Evolutionary conservation across 2,329 filamentous ascomycete genomes (phyloP), one percentile per base, ranked within the genome.

Genomic region (Penicillium psychrosexuale): DNA sequence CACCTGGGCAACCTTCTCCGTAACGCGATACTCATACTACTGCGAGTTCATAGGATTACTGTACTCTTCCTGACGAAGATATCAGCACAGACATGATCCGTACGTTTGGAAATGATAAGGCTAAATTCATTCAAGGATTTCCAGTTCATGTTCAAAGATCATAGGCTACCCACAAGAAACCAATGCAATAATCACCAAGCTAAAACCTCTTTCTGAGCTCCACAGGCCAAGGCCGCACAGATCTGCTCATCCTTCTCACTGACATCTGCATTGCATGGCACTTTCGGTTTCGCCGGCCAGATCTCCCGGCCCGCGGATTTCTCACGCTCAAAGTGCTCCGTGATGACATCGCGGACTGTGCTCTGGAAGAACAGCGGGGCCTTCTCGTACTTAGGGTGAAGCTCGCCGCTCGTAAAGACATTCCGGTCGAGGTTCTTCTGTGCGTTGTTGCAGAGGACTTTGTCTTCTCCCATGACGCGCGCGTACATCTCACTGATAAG

Each of bases 381-480:
- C 66, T 84, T 81, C 68, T 87, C 84, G 69, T 81, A 78, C 47
- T 76, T 74, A 0, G 84, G 84, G 66, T 87, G 84, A 69, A 87
- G 73, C 66, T 85, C 80, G 49, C 84, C 84, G 63, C 83, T 86
- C 66, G 84, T 72, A 56, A 85, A 87, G 48, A 86, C 77, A 8
- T 83, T 83, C 0, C 80, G 77, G 66, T 84, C 82, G 61, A 87
- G 76, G 67, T 87, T 87, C 67, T 76, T 77, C 65, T 87, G 84
- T 1, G 82, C 79, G 12, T 77, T 77, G 61, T 78, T 74, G 72
- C 84, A 87, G 27, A 87, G 79, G 8, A 80, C 75, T 65, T 86
- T 86, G 73, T 87, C 84, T 69, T 87, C 84, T 1, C 78, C 77
- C 80, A 86, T 82, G 69, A 87, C 79, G 37, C 81, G 80, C 70